Conservation (phyloP, 176 grass and related monocot genomes). For the Carex kokanica region DNA sequence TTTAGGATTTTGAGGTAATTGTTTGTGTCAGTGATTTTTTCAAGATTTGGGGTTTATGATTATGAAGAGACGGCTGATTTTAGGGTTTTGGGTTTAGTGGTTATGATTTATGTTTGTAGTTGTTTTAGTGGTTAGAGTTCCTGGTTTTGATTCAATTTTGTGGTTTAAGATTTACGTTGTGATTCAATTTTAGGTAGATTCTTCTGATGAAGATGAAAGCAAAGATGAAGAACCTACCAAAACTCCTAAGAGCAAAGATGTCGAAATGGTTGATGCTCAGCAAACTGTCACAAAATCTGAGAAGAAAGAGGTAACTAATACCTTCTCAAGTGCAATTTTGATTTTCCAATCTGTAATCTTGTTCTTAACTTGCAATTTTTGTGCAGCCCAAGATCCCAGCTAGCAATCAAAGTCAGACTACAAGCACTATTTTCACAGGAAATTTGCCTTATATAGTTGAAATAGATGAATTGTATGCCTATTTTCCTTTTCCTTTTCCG, state of each 20-base stretch:
- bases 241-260: conserved; percentile 48
- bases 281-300: conserved; percentile 34
- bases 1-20: too few relatives aligned
- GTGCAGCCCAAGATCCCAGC: conserved; percentile 66
- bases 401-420: conserved; percentile 28
- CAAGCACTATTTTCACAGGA: conserved; percentile 55
- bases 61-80: too few relatives aligned
- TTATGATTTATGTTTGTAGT: too few relatives aligned
- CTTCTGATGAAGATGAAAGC: conserved; percentile 36
- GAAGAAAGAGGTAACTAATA: conserved; percentile 40
- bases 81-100: too few relatives aligned
- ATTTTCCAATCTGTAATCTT: neutral
- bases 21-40: too few relatives aligned
- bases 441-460: conserved; percentile 41
- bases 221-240: conserved; percentile 34
- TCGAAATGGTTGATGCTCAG: conserved; percentile 33
- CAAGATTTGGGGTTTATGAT: too few relatives aligned
- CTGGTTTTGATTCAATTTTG: too few relatives aligned
- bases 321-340: neutral
- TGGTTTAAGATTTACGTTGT: too few relatives aligned
- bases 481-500: neutral
- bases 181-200: neutral
- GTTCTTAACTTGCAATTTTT: neutral
- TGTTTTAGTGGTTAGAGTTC: too few relatives aligned
- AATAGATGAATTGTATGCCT: conserved; percentile 50